Conservation (phyloP, 495 filamentous ascomycete species). For the Eremomyces bilateralis region DNA sequence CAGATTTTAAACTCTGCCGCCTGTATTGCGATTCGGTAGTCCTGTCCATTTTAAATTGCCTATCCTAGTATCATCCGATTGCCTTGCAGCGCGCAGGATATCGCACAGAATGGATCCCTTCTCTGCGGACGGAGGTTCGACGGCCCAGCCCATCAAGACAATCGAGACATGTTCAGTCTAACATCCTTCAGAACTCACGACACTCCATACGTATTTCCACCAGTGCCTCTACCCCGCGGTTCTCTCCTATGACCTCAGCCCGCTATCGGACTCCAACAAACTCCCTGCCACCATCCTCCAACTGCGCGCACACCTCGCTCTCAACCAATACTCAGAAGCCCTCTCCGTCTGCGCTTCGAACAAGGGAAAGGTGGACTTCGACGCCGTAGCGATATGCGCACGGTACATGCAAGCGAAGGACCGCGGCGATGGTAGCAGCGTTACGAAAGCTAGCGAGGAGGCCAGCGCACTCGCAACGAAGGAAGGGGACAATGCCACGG, state of each 20-base stretch:
- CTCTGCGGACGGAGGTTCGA: slow-evolving; percentile 60
- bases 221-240: slow-evolving; percentile 72
- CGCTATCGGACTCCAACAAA: slow-evolving; percentile 54
- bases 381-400: slow-evolving; percentile 59
- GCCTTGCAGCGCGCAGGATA: too few relatives aligned
- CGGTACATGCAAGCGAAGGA: slow-evolving; percentile 35
- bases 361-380: slow-evolving; percentile 45
- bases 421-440: slow-evolving; percentile 16
- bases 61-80: too few relatives aligned
- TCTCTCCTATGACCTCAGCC: slow-evolving; percentile 54
- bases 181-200: slow-evolving; percentile 51
- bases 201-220: slow-evolving; percentile 89
- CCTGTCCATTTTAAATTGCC: too few relatives aligned
- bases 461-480: slow-evolving; percentile 43
- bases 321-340: slow-evolving; percentile 53
- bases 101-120: slow-evolving; percentile 65
- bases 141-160: background rate
- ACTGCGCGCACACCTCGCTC: slow-evolving; percentile 61
- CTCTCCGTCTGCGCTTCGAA: slow-evolving; percentile 36
- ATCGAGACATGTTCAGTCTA: slow-evolving; percentile 4
- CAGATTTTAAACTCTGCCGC: too few relatives aligned
- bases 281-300: slow-evolving; percentile 59
- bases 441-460: slow-evolving; percentile 27
- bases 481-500: slow-evolving; percentile 49
- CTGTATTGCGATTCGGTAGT: too few relatives aligned